Evolutionary conservation across 78 protist species (phyloP).

Genomic region (slime mould (Dictyostelium discoideum)): DNA sequence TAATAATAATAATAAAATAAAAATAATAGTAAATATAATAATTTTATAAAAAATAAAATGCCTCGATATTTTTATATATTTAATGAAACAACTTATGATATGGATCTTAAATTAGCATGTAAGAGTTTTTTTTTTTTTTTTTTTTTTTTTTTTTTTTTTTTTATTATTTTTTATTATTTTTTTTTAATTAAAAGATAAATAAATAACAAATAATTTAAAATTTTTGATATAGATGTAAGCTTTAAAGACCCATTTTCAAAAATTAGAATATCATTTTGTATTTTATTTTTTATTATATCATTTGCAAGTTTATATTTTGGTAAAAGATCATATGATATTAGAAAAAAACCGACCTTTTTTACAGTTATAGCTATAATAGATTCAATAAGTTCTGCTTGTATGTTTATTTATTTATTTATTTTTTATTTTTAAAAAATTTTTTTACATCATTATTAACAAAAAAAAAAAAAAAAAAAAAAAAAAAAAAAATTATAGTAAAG

Average conservation of each 20-base stretch:
- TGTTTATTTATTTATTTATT: neutral
- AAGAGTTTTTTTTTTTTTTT: neutral
- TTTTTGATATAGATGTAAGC: neutral
- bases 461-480: too few relatives aligned
- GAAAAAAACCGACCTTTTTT: neutral
- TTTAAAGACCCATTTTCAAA: neutral
- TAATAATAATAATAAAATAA: too few relatives aligned
- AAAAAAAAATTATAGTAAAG: neutral
- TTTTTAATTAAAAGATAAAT: neutral
- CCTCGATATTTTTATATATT: neutral
- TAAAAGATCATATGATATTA: neutral
- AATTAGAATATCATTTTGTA: neutral
- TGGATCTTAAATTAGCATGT: neutral
- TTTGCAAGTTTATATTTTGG: constrained; percentile 3
- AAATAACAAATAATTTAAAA: neutral
- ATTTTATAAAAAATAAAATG: neutral
- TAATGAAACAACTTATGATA: neutral
- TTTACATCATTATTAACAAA: neutral
- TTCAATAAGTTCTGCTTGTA: neutral
- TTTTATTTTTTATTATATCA: neutral
- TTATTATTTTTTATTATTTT: too few relatives aligned
- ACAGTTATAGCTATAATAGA: neutral
- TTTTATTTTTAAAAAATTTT: neutral
- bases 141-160: neutral
- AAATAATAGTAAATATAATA: too few relatives aligned